Evolutionary conservation across 2,329 filamentous ascomycete genomes (phyloP), one percentile per base, ranked within the genome.

Genomic region (Epichloe hybrida): DNA sequence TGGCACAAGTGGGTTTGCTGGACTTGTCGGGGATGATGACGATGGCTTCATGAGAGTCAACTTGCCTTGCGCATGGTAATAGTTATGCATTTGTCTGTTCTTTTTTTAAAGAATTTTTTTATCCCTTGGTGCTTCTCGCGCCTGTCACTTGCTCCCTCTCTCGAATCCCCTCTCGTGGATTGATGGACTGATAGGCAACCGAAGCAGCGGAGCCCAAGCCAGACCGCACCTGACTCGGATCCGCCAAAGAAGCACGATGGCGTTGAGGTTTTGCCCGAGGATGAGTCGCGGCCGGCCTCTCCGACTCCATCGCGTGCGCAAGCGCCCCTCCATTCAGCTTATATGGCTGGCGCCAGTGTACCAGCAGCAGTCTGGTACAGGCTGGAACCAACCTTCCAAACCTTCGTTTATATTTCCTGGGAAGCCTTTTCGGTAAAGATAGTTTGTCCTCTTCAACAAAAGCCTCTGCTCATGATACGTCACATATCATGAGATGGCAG

Each of bases 21-120:
- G 20, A 21, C 43, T 35, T 7, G 7, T 27, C 39, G 5, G 17
- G 36, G 15, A 46, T 46, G 15, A 36, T 38, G 46, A 46, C 46
- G 50, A 52, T 52, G 46, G 46, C 50, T 52, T 52, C 46, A 52
- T 34, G 38, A 35, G 34, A 44, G 31, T 37, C 42, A 46, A 21
- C 49, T 40, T 40, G 34, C 46, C 46, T 50, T 34, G 48, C 21
- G n/a, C 31, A 2, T 45, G 8, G 41, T 34, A 23, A 31, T 31
- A 11, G 17, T 27, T 17, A 35, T 27, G 40, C 40, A 21, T 2
- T 12, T 3, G 27, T 42, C 23, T 42, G 20, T 42, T 42, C 15
- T 42, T 1, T 9, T 12, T 11, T 27, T 27, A 17, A 17, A 17
- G 17, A 4, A 7, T 2, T 41, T 41, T 6, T 9, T 5, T 5